phyloP scores from a whole-genome alignment of 441 rosid species.

The Aleurites moluccanus region DNA sequence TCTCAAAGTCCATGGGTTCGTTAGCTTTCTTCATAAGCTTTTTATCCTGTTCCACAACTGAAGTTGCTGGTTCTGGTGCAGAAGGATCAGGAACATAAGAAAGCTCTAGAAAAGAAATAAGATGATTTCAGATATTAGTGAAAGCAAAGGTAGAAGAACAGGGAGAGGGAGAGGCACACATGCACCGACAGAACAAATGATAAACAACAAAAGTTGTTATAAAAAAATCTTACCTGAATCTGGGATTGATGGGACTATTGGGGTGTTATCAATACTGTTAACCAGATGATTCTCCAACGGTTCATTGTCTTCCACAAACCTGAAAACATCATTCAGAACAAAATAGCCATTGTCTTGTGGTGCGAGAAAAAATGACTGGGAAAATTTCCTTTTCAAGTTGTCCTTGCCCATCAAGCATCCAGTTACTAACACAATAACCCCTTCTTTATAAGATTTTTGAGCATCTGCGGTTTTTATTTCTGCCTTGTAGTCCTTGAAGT shows the following conservation, averaged over 20 bases:
- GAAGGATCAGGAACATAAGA: conserved; percentile 41
- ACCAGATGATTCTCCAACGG: conserved; percentile 33
- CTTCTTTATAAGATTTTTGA: conserved; percentile 53
- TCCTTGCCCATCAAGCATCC: conserved; percentile 64
- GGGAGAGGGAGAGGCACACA: not conserved
- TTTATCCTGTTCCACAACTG: conserved; percentile 37
- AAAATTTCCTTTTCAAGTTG: conserved; percentile 53
- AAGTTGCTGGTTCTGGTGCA: conserved; percentile 34
- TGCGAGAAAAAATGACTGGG: conserved; percentile 72
- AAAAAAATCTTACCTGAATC: conserved; percentile 33
- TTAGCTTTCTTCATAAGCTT: conserved; percentile 31
- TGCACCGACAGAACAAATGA: not conserved
- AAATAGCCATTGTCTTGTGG: conserved; percentile 66
- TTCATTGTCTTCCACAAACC: conserved; percentile 50
- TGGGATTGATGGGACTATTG: conserved; percentile 30
- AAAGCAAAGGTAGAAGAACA: not conserved
- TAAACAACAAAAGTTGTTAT: not conserved
- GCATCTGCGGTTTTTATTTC: conserved; percentile 71
- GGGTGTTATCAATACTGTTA: conserved; percentile 27
- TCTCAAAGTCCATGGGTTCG: conserved; percentile 33
- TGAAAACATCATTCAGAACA: conserved; percentile 63
- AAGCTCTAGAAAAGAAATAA: conserved; percentile 33
- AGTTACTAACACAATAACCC: conserved; percentile 62
- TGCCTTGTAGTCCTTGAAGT: conserved; percentile 49
- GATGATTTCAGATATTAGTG: not conserved